Percentiles rank a stretch among this genome's conserved stretches.
Conservation (phyloP, 306 rosid species). For the Echinosophora koreensis region DNA sequence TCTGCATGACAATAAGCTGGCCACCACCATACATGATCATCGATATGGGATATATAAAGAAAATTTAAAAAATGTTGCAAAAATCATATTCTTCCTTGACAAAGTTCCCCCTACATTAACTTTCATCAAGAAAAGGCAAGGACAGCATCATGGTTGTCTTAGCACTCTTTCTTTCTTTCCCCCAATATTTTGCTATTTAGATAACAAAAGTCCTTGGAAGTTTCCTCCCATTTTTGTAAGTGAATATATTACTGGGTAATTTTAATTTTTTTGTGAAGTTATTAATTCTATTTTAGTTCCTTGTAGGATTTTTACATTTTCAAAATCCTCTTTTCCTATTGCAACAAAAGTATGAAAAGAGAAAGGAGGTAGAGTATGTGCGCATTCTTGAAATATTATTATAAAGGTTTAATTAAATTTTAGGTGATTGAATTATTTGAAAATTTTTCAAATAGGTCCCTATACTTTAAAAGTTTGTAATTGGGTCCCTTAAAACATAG, state of each 20-base stretch:
- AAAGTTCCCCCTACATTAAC: conserved; percentile 43
- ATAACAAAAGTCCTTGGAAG: neutral
- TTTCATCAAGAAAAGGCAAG: conserved; percentile 23
- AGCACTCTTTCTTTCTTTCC: conserved; percentile 19
- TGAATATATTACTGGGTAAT: no score
- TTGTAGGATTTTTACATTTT: neutral
- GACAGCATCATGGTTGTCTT: conserved; percentile 58
- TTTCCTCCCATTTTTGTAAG: conserved; percentile 14
- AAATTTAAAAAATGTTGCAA: conserved; percentile 35
- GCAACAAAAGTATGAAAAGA: conserved; percentile 10
- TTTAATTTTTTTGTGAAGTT: no score
- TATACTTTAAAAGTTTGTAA: no score
- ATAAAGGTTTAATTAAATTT: no score
- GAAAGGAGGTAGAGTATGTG: neutral
- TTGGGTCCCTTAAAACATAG: no score
- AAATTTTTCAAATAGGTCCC: no score
- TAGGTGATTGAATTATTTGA: no score
- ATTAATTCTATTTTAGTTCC: neutral
- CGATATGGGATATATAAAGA: conserved; percentile 33
- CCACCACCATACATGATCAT: conserved; percentile 52
- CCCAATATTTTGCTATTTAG: neutral
- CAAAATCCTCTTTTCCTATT: conserved; percentile 18
- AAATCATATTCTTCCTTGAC: conserved; percentile 31
- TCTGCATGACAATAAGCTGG: conserved; percentile 51
- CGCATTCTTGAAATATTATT: no score